Percentiles rank a stretch among this genome's conserved stretches.
Evolutionary conservation across 163 green algal species (phyloP).

Genomic region (Chlamydomonas reinhardtii): DNA sequence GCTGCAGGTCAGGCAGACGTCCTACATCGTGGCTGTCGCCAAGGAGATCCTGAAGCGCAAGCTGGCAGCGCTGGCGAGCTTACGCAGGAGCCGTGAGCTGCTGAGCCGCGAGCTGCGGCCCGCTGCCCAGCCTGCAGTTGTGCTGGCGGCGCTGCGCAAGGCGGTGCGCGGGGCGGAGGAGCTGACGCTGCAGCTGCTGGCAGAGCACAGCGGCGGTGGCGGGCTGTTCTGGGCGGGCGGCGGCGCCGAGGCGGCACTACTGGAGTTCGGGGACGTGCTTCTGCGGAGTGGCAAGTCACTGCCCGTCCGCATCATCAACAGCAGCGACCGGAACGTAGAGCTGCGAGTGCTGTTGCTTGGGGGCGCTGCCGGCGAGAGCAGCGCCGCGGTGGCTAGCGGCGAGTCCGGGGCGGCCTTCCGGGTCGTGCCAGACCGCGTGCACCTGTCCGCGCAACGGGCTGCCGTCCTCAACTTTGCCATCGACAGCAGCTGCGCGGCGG

Average conservation of each 20-base stretch:
- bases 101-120: neutral
- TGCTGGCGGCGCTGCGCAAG: neutral
- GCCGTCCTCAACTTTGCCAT: neutral
- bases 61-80: neutral
- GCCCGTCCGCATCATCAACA: neutral
- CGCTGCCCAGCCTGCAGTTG: neutral
- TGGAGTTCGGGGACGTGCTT: constrained; percentile 16
- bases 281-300: neutral
- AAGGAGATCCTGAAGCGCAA: neutral
- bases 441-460: neutral
- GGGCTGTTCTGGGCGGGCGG: constrained; percentile 2
- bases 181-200: neutral
- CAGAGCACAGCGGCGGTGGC: neutral
- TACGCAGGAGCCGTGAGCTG: neutral
- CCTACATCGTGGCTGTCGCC: neutral
- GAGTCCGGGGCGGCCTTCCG: constrained; percentile 17
- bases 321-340: constrained; percentile 1
- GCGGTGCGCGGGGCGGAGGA: neutral
- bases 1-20: neutral
- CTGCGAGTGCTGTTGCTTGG: neutral
- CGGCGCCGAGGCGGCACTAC: neutral
- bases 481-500: neutral
- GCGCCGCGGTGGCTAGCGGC: neutral
- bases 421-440: neutral
- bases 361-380: neutral